Evolutionary conservation across 768 basidiomycete genomes (phyloP).

Genomic region (Hemileccinum impolitum): DNA sequence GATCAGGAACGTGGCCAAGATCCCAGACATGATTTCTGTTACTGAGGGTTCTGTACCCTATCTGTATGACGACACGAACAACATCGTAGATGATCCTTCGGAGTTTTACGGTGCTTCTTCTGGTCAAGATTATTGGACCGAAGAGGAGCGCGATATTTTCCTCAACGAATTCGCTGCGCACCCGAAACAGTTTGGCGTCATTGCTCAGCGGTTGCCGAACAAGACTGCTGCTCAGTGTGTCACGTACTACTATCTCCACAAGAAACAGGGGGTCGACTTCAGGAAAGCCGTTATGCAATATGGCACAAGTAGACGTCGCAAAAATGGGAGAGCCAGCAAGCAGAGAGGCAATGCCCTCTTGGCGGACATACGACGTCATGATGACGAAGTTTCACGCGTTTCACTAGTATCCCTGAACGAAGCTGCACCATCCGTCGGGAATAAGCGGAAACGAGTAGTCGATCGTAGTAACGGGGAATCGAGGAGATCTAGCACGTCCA

Average conservation of each 20-base stretch:
- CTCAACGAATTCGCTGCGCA: slow-evolving; percentile 75
- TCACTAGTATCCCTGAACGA: slow-evolving; percentile 23
- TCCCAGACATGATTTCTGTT: slow-evolving; percentile 89
- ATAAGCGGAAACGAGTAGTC: slow-evolving; percentile 41
- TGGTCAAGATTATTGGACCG: slow-evolving; percentile 84
- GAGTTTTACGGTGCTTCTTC: slow-evolving; percentile 73
- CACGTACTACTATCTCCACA: slow-evolving; percentile 91
- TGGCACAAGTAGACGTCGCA: slow-evolving; percentile 62
- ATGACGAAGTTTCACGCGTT: slow-evolving; percentile 41
- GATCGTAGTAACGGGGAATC: slow-evolving; percentile 32
- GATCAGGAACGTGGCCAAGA: slow-evolving; percentile 74
- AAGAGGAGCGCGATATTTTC: slow-evolving; percentile 76
- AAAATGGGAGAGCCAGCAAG: slow-evolving; percentile 57
- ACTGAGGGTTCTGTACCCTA: slow-evolving; percentile 57
- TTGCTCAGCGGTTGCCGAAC: slow-evolving; percentile 73
- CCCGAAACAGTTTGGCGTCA: slow-evolving; percentile 96
- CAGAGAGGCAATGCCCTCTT: slow-evolving; percentile 81
- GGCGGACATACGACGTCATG: slow-evolving; percentile 76
- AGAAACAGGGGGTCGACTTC: slow-evolving; percentile 85
- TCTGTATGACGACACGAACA: slow-evolving; percentile 82
- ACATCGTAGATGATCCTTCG: slow-evolving; percentile 69
- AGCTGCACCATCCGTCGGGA: slow-evolving; percentile 24
- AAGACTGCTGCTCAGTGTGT: slow-evolving; percentile 90
- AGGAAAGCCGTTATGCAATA: slow-evolving; percentile 67
- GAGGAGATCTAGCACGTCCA: slow-evolving; percentile 33